Evolutionary conservation across 2,329 filamentous ascomycete species (phyloP), one percentile per base, ranked within the genome.

Genomic region (Microcyclospora pomicola): DNA sequence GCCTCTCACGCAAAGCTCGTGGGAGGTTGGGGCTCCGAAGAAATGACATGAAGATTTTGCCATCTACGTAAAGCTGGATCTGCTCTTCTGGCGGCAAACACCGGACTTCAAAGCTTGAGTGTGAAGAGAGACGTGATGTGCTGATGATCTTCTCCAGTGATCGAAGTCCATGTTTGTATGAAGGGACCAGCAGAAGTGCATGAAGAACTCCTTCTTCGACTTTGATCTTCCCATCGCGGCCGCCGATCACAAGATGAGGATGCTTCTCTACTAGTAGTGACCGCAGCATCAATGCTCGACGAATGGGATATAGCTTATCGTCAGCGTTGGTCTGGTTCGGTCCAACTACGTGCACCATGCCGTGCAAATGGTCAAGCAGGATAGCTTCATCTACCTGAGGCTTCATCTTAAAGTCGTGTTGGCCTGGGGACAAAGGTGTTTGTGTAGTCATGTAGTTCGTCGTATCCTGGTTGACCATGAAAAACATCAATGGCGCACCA

Each of bases 81-180:
- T 57, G 55, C 42, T 58, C 54, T 38, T 58, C 55, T 6, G 56
- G 54, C 2, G 56, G 56, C 3, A 59, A 40, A 1, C 55, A 53
- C 9, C 54, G 46, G 9, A 58, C 47, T 38, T 56, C 54, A 38
- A 59, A 59, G 37, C 53, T 56, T 12, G 39, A 50, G n/a, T 49
- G 45, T 29, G 46, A 45, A 3, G 55, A 53, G 10, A 59, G 48
- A 5, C 54, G 49, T 37, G 47, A 51, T 2, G 54, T 57, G 48
- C 54, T 53, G 34, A 59, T 44, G 35, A 59, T 58, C 42, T 54
- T 56, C 37, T 54, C 50, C 2, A 59, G 48, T 7, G 54, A 57
- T 7, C 51, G 45, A 6, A 57, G 42, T 27, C 56, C 56, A 37
- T 58, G 54, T 37, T 54, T 55, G 45, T 52, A 59, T 4, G 45